Percentiles rank a stretch among this genome's conserved stretches.
Evolutionary conservation across 345 rosid genomes (phyloP).

Genomic region (Angophora floribunda): DNA sequence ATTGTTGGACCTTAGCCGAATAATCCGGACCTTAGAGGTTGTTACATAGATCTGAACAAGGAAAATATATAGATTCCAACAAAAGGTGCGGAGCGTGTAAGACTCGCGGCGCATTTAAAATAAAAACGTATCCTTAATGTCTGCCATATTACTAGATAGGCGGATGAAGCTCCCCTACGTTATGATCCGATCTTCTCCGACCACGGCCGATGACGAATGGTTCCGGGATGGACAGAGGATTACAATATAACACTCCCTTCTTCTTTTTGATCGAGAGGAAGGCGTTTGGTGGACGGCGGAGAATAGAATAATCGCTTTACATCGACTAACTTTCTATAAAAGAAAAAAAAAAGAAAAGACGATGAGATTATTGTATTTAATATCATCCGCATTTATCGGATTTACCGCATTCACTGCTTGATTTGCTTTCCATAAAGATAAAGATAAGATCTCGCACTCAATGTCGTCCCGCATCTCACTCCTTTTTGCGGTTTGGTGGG

Average conservation of each 20-base stretch:
- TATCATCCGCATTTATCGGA: not conserved
- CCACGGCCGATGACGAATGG: not conserved
- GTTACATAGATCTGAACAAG: no score
- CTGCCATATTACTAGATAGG: no score
- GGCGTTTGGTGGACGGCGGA: not conserved
- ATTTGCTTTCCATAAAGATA: not conserved
- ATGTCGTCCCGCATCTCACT: not conserved
- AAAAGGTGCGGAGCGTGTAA: no score
- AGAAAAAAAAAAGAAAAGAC: no score
- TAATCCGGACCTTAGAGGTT: no score
- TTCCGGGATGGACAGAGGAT: not conserved
- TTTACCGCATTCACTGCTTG: not conserved
- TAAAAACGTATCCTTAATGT: no score
- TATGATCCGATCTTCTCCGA: no score
- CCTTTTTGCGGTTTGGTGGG: not conserved
- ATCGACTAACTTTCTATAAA: not conserved
- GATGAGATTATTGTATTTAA: not conserved
- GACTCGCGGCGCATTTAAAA: no score
- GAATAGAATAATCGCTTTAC: not conserved
- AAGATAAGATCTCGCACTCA: not conserved
- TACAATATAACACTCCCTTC: not conserved
- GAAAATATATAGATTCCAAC: no score
- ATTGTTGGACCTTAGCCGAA: no score
- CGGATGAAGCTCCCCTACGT: no score
- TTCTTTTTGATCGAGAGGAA: not conserved